Percentiles rank a stretch among this genome's conserved stretches.
Evolutionary conservation across 495 filamentous ascomycete genomes (phyloP).

Genomic region (Aspergillus campestris): DNA sequence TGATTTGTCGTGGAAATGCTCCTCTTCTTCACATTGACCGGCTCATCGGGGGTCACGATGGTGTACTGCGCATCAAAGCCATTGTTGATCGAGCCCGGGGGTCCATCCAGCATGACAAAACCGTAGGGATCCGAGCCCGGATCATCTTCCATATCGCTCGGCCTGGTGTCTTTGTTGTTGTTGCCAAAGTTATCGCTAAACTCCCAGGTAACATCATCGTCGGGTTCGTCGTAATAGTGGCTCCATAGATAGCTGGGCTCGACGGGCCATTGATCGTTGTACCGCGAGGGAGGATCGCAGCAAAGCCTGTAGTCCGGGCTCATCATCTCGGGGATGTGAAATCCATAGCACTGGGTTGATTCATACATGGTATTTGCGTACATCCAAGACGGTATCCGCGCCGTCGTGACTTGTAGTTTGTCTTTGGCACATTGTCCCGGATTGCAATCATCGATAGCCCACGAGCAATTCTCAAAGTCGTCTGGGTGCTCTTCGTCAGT

Average conservation of each 20-base stretch:
- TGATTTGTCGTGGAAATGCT: constrained; percentile 14
- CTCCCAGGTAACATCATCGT: constrained; percentile 1
- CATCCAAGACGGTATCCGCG: no score
- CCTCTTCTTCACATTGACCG: constrained; percentile 7
- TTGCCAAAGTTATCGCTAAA: constrained; percentile 6
- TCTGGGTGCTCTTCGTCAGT: no score
- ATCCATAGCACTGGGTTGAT: no score
- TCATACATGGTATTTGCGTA: no score
- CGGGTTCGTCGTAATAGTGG: constrained; percentile 12
- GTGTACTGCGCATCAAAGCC: constrained; percentile 13
- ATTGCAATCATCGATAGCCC: no score
- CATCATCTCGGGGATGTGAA: no score
- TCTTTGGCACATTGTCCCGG: no score
- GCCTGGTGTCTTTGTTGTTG: constrained; percentile 7
- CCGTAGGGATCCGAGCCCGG: constrained; percentile 20
- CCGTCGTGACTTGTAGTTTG: no score
- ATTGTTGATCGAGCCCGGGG: constrained; percentile 12
- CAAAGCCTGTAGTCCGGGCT: no score
- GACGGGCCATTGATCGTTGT: constrained; percentile 22
- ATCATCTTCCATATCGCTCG: constrained; percentile 14
- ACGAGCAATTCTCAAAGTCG: no score
- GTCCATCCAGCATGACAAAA: constrained; percentile 23
- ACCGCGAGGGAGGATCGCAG: constrained; percentile 18
- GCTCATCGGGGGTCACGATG: constrained; percentile 4
- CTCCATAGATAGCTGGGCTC: constrained; percentile 21